Conservation (phyloP, 2,329 filamentous ascomycete genomes). For the Geosmithia morbida region DNA sequence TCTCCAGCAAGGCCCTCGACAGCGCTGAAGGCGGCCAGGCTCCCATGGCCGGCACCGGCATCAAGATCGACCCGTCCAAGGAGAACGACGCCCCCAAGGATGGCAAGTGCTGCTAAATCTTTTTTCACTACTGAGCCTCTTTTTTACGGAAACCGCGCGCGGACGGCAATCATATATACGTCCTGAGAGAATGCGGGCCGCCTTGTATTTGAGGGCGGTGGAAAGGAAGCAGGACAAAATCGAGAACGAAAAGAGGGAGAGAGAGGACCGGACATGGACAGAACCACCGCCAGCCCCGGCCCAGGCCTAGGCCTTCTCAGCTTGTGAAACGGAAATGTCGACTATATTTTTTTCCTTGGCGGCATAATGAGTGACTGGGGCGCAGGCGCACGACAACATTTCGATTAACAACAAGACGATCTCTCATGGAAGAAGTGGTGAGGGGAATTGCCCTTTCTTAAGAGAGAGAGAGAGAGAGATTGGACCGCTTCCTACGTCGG, state of each 20-base stretch:
- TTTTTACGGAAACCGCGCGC: not conserved
- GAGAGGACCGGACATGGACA: not conserved
- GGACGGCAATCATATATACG: not conserved
- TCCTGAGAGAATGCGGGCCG: not conserved
- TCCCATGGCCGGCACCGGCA: slow-evolving; percentile 58
- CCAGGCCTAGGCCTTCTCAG: not conserved
- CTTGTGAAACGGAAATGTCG: not conserved
- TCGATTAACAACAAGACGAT: not conserved
- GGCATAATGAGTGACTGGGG: slow-evolving; percentile 1
- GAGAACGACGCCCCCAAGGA: slow-evolving; percentile 63
- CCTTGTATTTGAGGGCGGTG: not conserved
- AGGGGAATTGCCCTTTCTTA: not conserved
- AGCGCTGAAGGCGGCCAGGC: slow-evolving; percentile 71
- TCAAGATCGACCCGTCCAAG: slow-evolving; percentile 78
- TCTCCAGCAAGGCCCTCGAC: slow-evolving; percentile 93
- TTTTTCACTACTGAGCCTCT: slow-evolving; percentile 1
- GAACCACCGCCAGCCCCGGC: too few relatives aligned
- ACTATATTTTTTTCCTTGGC: not conserved
- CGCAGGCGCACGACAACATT: not conserved
- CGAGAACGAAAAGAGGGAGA: not conserved
- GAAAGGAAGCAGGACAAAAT: not conserved
- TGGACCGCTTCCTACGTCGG: not conserved
- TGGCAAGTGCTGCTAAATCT: slow-evolving; percentile 65
- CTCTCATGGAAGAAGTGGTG: too few relatives aligned
- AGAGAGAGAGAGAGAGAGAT: not conserved